Evolutionary conservation across 1,284 basidiomycete genomes (phyloP), one percentile per base, ranked within the genome.

Genomic region (Inonotus obliquus): DNA sequence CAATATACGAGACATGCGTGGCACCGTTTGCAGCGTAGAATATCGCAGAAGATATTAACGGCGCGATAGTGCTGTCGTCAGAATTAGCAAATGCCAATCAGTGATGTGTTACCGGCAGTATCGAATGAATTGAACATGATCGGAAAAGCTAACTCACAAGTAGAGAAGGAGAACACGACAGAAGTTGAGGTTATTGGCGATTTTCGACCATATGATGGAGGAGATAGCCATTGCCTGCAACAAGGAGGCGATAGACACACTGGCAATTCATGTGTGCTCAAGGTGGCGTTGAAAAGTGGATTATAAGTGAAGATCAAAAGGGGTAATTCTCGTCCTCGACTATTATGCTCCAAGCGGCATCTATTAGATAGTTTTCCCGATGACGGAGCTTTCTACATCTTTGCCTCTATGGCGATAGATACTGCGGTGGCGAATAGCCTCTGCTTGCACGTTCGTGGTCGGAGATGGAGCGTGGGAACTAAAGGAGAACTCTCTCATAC

Each of bases 21-120:
- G 17, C 17, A 51, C 87, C 87, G 79, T 90, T 90, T 72, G 80
- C 80, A 19, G 82, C 86, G 66, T 85, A 94, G 68, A 93, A 81
- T 56, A 94, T 83, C 32, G 70, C 82, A 21, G 91, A 90, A 69
- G 83, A 84, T 54, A 92, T 77, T 63, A 94, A 76, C 7, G 91
- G 91, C 0, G 83, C 84, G 69, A 92, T 83, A 11, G 84, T 85
- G 70, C 91, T 94, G 71, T 69, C 69, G 5, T 19, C 19, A 19
- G 17, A 19, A n/a, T 32, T 32, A n/a, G n/a, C 11, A 39, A 39
- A n/a, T n/a, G n/a, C n/a, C n/a, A n/a, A 9, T 32, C 32, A 32
- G 32, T 32, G 9, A 4, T 9, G 9, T 32, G 32, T 4, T 9
- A 32, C 32, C 32, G 32, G n/a, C n/a, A n/a, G 32, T 32, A 32